These are phyloP conservation scores for Solanum phureja DNA, from an alignment of 257 asterid species.

Conservation along the genomic window DNA sequence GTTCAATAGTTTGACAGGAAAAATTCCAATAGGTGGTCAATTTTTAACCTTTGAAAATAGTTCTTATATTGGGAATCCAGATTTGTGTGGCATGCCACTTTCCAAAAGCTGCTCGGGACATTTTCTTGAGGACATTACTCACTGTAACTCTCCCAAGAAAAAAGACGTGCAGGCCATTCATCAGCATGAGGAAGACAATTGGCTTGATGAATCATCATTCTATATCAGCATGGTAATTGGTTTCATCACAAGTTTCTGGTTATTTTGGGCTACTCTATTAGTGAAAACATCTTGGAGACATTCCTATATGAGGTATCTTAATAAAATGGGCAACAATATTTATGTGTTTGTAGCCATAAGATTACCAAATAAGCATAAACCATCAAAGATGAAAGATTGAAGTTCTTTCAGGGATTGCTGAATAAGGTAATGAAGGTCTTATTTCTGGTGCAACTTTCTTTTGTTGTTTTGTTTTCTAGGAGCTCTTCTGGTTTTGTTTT, in stretches of 20 bases:
- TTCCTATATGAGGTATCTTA: not conserved
- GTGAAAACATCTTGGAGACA: not conserved
- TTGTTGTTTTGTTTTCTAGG: not conserved
- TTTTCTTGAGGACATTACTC: not conserved
- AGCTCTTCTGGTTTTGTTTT: not conserved
- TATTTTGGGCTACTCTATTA: not conserved
- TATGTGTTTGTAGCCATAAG: constrained; percentile 1
- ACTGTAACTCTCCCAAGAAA: not conserved
- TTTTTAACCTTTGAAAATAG: fast-evolving
- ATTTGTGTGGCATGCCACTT: not conserved
- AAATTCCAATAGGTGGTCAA: not conserved
- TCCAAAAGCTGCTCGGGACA: not conserved
- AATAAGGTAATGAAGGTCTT: not conserved
- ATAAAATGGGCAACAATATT: not conserved
- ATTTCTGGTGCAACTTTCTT: not conserved
- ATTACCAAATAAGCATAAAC: not conserved
- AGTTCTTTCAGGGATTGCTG: not conserved
- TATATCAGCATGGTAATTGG: not conserved
- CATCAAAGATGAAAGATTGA: not conserved
- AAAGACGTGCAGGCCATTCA: not conserved
- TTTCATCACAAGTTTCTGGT: not conserved
- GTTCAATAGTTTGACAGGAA: not conserved
- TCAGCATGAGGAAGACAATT: not conserved
- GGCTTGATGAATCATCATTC: not conserved
- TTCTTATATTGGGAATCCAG: not conserved